These are phyloP conservation scores for Ceratocystis ficicola DNA, from an alignment of 2,329 filamentous ascomycete species.

Conservation along the genomic window DNA sequence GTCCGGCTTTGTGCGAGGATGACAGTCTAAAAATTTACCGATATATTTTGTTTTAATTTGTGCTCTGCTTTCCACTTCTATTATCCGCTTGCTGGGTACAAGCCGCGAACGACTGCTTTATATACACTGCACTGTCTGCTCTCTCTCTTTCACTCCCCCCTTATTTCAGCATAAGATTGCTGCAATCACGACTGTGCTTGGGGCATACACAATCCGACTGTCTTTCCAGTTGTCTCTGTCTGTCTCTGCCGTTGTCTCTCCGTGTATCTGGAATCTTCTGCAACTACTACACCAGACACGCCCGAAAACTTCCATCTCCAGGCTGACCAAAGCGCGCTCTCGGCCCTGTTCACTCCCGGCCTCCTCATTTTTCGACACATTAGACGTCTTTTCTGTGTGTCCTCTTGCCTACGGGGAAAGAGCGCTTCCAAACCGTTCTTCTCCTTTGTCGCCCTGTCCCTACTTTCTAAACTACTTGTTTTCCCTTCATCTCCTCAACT, in stretches of 20 bases:
- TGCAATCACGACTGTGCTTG: not conserved
- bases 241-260: not conserved
- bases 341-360: not conserved
- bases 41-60: too few relatives aligned
- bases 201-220: not conserved
- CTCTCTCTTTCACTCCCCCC: not conserved
- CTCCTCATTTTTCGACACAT: constrained; percentile 10
- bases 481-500: not conserved
- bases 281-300: not conserved
- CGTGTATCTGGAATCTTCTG: not conserved
- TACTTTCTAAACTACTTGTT: not conserved
- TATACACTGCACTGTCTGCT: not conserved
- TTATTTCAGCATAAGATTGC: not conserved
- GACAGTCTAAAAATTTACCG: too few relatives aligned
- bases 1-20: not conserved
- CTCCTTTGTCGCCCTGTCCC: not conserved
- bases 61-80: not conserved
- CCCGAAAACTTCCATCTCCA: not conserved
- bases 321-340: not conserved
- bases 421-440: not conserved
- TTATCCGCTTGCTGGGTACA: not conserved
- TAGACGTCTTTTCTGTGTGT: not conserved
- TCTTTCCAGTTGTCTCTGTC: not conserved
- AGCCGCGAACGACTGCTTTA: not conserved
- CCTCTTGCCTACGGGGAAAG: not conserved